Conservation (phyloP, 352 stramenopile genomes). For the Globisporangium carolinianum region DNA sequence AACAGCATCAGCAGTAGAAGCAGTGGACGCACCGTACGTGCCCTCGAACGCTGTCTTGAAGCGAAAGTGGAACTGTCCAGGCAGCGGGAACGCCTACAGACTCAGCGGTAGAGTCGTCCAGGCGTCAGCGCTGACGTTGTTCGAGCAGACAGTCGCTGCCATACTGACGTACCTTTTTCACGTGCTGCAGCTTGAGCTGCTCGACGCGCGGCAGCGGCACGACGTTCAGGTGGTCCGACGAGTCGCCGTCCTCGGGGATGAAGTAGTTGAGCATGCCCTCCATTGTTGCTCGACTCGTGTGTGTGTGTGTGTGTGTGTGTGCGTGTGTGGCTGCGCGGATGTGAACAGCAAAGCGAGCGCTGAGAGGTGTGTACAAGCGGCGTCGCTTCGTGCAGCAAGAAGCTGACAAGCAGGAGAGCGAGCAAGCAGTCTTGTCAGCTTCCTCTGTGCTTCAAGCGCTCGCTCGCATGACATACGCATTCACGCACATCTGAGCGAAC, state of each 20-base stretch:
- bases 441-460: not conserved
- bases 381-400: constrained; percentile 5
- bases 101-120: not conserved
- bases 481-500: not conserved
- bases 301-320: not conserved
- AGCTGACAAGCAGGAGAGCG: not conserved
- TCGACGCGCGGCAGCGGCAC: constrained; percentile 75
- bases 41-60: constrained; percentile 85
- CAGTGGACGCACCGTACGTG: constrained; percentile 53
- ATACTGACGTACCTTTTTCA: constrained; percentile 62
- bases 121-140: not conserved
- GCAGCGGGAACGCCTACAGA: constrained; percentile 62
- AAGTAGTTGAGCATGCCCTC: constrained; percentile 88
- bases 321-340: not conserved
- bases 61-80: constrained; percentile 78
- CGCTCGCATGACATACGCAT: not conserved
- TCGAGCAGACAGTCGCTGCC: not conserved
- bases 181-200: constrained; percentile 59
- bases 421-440: not conserved
- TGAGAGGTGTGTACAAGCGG: not conserved
- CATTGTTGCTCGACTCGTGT: constrained; percentile 25
- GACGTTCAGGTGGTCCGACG: constrained; percentile 81
- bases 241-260: constrained; percentile 79
- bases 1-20: too few relatives aligned
- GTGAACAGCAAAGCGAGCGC: not conserved